Base-by-base conservation (phyloP, 1,139 yeast genomes). In the Candida anutae region DNA sequence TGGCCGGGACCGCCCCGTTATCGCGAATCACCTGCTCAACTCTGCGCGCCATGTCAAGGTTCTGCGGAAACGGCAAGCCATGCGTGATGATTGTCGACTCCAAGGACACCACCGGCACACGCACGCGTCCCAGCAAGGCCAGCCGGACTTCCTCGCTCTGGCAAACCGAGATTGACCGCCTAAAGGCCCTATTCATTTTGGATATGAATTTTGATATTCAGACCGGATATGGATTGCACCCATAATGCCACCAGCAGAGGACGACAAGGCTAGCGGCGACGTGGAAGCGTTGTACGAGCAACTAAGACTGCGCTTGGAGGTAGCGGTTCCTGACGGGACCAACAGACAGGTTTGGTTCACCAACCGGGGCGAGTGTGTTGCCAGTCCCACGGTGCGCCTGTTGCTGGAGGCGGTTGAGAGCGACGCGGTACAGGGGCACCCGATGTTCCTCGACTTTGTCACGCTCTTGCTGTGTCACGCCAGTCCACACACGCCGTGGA, bases 1-100 rank as follows among this genome's bases (percentile, higher is more conserved):
- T 84, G 0, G 95, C 95, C 0, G 96, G 95, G 4, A 81, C 55
- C 1, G 78, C 90, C 3, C 93, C 93, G 27, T 64, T 51, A 0
- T 53, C 49, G 24, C 94, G 59, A 16, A 85, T 69, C 6, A 68
- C 60, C 10, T 52, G 37, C 49, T 85, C 95, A 1, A 83, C 94
- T 1, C 61, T 53, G 19, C 46, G 45, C 0, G 95, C 95, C 85
- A 85, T 78, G 15, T 65, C 62, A 9, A 82, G 45, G 44, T 87
- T 85, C 24, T 69, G 69, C 0, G 95, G 95, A 46, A 58, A 82
- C 5, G 95, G 95, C 28, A 85, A 64, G 0, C 96, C 95, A 58
- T 87, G 96, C 5, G 95, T 80, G 38, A 87, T 76, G 43, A 85
- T 87, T 6, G 96, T 85, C 13, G 87, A 77, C 46, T 87, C 96